Evolutionary conservation across 805 yeast species (phyloP), one percentile per base, ranked within the genome.

Genomic region (Lachancea sp.): DNA sequence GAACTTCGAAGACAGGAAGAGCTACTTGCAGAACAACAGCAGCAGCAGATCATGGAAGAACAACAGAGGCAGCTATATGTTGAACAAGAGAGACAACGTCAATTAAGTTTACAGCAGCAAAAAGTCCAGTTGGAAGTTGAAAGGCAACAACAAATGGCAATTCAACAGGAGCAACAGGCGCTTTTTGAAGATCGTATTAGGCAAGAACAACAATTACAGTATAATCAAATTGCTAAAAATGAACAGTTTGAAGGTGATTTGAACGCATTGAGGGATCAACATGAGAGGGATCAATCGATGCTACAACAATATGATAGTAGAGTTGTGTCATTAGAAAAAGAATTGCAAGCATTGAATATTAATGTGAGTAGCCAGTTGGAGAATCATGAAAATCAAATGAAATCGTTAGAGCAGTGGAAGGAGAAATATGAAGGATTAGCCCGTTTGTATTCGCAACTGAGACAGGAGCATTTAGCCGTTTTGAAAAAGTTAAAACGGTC

Each of bases 341-440:
- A 89, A 54, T 66, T 87, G 44, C 52, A 59, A 12, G 74, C 73
- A 37, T 68, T 83, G 34, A 75, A 79, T 40, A 70, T 73, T 46
- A 75, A 83, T 29, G 82, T 89, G 0, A 71, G 77, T 26, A 82
- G 78, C 55, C 95, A 86, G 60, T 61, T 86, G 29, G 77, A 77
- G 2, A 72, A 88, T 4, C 86, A 83, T 52, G 87, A 84, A 50
- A 92, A 85, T 46, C 80, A 81, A 52, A 65, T 84, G 34, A 71
- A 62, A 40, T 70, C 73, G 40, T 59, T 86, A 34, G 89, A 84
- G 40, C 95, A 88, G 61, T 89, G 96, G 95, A 78, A 84, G 46
- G 76, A 75, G 40, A 89, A 89, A 65, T 89, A 89, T 63, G 96
- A 88, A 56, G 74, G 92, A 0, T 70, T 89, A 47, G 96, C 96